Conservation (phyloP, 441 rosid genomes). For the Pelargonium australe region DNA sequence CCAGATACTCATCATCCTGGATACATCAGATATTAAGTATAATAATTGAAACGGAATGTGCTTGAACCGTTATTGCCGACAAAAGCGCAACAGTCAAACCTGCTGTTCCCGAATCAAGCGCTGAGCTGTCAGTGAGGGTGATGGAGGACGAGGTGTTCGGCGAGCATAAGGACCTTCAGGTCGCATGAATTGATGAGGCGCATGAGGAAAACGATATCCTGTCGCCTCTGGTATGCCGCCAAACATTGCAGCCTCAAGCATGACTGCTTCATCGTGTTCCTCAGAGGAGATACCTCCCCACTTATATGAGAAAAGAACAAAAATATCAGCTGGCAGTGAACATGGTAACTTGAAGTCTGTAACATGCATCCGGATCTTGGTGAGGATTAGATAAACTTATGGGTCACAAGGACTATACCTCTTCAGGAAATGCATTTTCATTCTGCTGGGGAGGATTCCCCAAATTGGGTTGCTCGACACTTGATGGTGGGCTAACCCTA, state of each 20-base stretch:
- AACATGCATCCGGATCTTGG: neutral
- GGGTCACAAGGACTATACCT: neutral
- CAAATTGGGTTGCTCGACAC: slow-evolving; percentile 36
- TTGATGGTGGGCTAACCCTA: slow-evolving; percentile 46
- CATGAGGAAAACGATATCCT: slow-evolving; percentile 43
- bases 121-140: slow-evolving; percentile 89
- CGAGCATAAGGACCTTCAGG: slow-evolving; percentile 41
- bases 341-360: neutral
- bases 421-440: neutral
- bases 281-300: slow-evolving; percentile 98
- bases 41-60: neutral
- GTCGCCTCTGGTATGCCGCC: slow-evolving; percentile 85
- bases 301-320: slow-evolving; percentile 33
- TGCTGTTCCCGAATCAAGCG: slow-evolving; percentile 93
- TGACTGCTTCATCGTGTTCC: slow-evolving; percentile 99
- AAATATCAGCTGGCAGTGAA: slow-evolving; percentile 20
- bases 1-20: slow-evolving; percentile 44
- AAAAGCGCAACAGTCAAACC: slow-evolving; percentile 38
- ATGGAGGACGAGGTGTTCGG: slow-evolving; percentile 64
- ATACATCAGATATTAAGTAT: slow-evolving; percentile 15
- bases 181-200: slow-evolving; percentile 59
- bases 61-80: slow-evolving; percentile 6
- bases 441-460: slow-evolving; percentile 24
- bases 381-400: neutral
- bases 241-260: slow-evolving; percentile 99